Evolutionary conservation across 768 basidiomycete genomes (phyloP), one percentile per base, ranked within the genome.

Genomic region (Heimioporus sp.): DNA sequence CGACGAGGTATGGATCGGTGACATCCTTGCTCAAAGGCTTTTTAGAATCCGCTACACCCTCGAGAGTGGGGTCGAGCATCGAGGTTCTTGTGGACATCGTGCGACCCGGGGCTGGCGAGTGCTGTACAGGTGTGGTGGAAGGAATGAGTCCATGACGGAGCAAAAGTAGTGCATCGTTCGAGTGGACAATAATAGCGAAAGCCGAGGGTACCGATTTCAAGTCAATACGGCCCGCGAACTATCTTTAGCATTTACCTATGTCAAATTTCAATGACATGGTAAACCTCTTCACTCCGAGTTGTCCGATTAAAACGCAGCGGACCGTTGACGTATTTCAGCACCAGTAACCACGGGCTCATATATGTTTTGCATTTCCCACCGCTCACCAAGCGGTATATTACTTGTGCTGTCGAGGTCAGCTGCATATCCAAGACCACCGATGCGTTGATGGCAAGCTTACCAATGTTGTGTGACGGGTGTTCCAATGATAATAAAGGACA

Each of bases 1-100:
- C 57, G 12, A 80, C 76, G 34, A 65, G 60, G 38, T 56, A 57
- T 11, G 54, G 12, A 43, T 61, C 54, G 43, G 53, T 36, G 32
- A 8, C 16, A 28, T 46, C 52, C 41, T 57, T 46, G 19, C 12
- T 28, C n/a, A 40, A 19, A 21, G 48, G 40, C 15, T 21, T 31
- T 2, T 46, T 35, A 10, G 15, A 28, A 19, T 57, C 65, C 24
- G 7, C 7, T 10, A 19, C 36, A 19, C 31, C 52, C 21, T 63
- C 59, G 28, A 57, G 19, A 8, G 51, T 52, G 24, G 40, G 47
- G 10, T 41, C 51, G 17, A 47, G 38, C 15, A 51, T 43, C 19
- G 52, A 60, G 10, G 50, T 46, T 39, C 37, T 50, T 11, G 50
- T 21, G 7, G 55, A 56, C 50, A 44, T 57, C 19, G 28, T 48